These are phyloP conservation scores for Lantana camara DNA, from an alignment of 257 asterid genomes.

Conservation along the genomic window DNA sequence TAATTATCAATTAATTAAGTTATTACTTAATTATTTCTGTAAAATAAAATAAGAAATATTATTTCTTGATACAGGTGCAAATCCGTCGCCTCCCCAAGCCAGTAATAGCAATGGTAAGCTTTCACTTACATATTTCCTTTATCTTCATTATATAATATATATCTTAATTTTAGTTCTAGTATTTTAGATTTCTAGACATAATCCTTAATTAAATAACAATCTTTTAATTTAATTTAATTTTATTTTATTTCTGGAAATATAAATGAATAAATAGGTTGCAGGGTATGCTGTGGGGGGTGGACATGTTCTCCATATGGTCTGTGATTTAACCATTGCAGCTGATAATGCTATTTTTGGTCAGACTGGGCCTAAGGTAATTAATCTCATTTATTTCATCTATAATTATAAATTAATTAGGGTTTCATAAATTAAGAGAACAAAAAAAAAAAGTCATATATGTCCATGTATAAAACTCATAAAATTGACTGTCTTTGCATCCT, in stretches of 20 bases:
- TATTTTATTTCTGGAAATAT: background rate
- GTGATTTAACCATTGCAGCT: conserved; percentile 92
- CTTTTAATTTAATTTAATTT: too few species aligned
- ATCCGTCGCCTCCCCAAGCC: conserved; percentile 97
- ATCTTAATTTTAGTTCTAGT: too few species aligned
- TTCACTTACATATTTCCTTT: background rate
- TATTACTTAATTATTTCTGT: background rate
- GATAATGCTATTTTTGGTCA: conserved; percentile 96
- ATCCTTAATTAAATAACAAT: too few species aligned
- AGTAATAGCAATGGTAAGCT: conserved; percentile 85
- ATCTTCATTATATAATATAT: background rate
- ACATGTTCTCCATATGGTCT: conserved; percentile 94
- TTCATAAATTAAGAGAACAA: too few species aligned
- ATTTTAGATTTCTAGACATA: too few species aligned
- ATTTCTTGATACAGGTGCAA: conserved; percentile 60
- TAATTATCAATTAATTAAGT: too few species aligned
- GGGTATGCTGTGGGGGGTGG: conserved; percentile 99
- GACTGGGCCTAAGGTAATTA: conserved; percentile 85
- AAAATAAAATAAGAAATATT: background rate
- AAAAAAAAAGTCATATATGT: too few species aligned
- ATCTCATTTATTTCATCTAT: background rate
- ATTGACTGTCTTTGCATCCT: too few species aligned
- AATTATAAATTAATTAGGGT: too few species aligned
- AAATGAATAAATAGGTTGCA: conserved; percentile 65
- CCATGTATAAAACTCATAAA: too few species aligned